A percentile compares a stretch with the other conserved stretches of the same genome.
Conservation (phyloP, 805 yeast species). For the Zygoascus flipseniorum region DNA sequence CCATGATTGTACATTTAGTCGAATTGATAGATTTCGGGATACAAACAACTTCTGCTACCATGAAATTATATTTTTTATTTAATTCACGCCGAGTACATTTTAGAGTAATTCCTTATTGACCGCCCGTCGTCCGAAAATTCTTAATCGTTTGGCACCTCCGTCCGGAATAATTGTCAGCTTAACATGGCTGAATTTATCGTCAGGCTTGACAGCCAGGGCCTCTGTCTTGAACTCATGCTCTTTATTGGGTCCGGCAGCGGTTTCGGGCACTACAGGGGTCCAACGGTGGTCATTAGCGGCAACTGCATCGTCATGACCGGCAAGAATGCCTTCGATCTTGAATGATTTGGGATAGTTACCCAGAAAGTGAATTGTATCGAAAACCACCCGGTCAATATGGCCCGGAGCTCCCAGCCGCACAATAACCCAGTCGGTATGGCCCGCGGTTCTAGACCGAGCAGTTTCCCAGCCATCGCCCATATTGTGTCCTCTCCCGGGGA, state of each 20-base stretch:
- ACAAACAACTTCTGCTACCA: too few species aligned
- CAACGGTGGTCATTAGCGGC: conserved; percentile 42
- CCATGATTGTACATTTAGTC: too few species aligned
- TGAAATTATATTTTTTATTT: too few species aligned
- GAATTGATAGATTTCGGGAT: too few species aligned
- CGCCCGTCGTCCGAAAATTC: conserved; percentile 56
- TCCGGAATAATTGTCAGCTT: conserved; percentile 84
- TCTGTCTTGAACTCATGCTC: conserved; percentile 46
- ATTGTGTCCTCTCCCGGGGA: conserved; percentile 92
- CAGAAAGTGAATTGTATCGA: conserved; percentile 90
- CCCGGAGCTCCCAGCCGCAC: conserved; percentile 68
- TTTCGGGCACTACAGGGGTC: conserved; percentile 54
- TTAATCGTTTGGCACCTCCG: conserved; percentile 89
- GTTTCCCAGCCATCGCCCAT: conserved; percentile 99
- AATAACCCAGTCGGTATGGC: conserved; percentile 89
- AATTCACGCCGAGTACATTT: neutral
- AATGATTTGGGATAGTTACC: conserved; percentile 90
- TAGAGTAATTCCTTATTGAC: neutral
- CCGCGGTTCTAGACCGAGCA: conserved; percentile 69
- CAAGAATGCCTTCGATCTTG: conserved; percentile 53
- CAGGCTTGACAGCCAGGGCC: conserved; percentile 23
- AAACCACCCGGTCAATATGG: conserved; percentile 46
- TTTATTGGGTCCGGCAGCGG: conserved; percentile 74
- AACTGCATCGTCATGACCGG: conserved; percentile 31
- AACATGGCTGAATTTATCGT: conserved; percentile 53